A percentile compares a stretch with the other conserved stretches of the same genome.
Evolutionary conservation across 2,329 filamentous ascomycete genomes (phyloP).

Genomic region (Ophiostoma novo-ulmi): DNA sequence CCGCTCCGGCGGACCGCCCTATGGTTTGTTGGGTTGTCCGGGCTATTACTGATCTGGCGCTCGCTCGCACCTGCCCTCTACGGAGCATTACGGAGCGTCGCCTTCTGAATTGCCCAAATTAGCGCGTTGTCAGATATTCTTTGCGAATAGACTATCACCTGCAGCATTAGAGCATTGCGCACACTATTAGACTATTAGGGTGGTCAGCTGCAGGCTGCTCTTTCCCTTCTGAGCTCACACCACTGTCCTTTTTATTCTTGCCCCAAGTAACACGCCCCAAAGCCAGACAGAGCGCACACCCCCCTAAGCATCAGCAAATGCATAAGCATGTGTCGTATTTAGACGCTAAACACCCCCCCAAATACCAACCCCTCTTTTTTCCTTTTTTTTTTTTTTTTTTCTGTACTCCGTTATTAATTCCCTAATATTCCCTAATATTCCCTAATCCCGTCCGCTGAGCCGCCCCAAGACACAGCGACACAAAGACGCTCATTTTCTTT

Average conservation of each 20-base stretch:
- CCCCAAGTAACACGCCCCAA: conserved; percentile 7
- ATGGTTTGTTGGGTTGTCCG: background rate
- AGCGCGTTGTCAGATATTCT: background rate
- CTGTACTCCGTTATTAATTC: background rate
- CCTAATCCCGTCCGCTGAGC: background rate
- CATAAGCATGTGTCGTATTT: background rate
- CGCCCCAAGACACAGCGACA: conserved; percentile 3
- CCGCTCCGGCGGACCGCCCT: background rate
- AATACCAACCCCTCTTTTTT: conserved; percentile 15
- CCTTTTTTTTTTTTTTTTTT: background rate
- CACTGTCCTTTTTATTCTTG: background rate
- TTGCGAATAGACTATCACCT: background rate
- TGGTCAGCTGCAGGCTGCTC: conserved; percentile 2
- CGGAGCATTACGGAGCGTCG: background rate
- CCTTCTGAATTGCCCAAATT: background rate
- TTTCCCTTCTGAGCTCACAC: conserved; percentile 2
- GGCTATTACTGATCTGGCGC: background rate
- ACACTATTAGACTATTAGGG: no score
- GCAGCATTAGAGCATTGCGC: background rate
- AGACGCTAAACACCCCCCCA: conserved; percentile 2
- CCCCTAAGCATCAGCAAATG: background rate
- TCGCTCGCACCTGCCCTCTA: background rate
- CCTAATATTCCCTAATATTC: background rate
- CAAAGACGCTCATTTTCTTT: background rate
- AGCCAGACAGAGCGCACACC: background rate